These are phyloP conservation scores for Silene coronaria DNA, from an alignment of 179 eudicot genomes.

Conservation along the genomic window DNA sequence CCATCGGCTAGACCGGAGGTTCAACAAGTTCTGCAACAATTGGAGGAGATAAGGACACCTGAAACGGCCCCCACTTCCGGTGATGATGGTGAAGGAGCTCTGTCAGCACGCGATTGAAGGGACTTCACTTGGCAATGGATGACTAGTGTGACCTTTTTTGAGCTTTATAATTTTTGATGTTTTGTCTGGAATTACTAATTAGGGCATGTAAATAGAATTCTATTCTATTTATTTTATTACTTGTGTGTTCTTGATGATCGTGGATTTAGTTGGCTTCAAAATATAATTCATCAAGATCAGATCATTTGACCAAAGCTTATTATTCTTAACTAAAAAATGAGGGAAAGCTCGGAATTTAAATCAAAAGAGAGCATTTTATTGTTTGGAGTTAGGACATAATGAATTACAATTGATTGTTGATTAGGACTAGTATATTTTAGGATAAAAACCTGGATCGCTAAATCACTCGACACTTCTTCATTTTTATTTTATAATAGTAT, in stretches of 20 bases:
- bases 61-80: slow-evolving; percentile 39
- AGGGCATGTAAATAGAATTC: slow-evolving; percentile 28
- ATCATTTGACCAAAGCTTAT: not conserved
- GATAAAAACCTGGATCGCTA: too few species aligned
- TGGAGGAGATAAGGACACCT: slow-evolving; percentile 52
- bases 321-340: not conserved
- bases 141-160: slow-evolving; percentile 19
- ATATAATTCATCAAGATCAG: not conserved
- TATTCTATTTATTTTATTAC: slow-evolving; percentile 9
- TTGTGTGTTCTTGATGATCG: not conserved
- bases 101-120: slow-evolving; percentile 37
- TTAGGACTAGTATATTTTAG: too few species aligned
- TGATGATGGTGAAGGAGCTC: slow-evolving; percentile 43
- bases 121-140: not conserved
- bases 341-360: not conserved
- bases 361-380: not conserved
- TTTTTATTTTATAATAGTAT: too few species aligned
- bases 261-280: slow-evolving; percentile 1
- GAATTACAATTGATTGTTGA: too few species aligned
- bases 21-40: slow-evolving; percentile 60
- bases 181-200: slow-evolving; percentile 8
- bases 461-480: too few species aligned
- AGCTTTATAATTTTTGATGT: slow-evolving; percentile 13
- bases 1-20: slow-evolving; percentile 76
- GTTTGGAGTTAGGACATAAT: too few species aligned